Evolutionary conservation across 1,284 basidiomycete genomes (phyloP).

Genomic region (Moesziomyces aphidis): DNA sequence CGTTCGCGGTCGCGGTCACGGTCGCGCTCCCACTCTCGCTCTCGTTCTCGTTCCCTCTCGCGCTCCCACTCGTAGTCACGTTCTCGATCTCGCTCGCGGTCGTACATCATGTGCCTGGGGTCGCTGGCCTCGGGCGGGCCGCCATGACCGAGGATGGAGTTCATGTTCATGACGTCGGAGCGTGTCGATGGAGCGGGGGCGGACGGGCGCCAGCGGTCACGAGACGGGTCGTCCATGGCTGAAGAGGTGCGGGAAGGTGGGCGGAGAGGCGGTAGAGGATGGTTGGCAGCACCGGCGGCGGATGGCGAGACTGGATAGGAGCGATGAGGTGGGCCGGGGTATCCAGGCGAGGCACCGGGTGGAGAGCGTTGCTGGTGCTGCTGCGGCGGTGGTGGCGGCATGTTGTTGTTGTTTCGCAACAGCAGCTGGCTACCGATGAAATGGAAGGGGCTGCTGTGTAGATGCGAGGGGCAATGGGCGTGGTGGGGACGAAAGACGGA

Average conservation of each 20-base stretch:
- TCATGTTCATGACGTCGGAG: conserved; percentile 58
- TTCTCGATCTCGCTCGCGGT: conserved; percentile 30
- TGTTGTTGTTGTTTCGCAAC: conserved; percentile 1
- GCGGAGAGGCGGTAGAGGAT: conserved; percentile 34
- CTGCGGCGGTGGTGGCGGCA: conserved; percentile 23
- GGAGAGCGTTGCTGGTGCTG: conserved; percentile 27
- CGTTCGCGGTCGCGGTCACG: conserved; percentile 32
- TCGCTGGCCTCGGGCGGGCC: conserved; percentile 17
- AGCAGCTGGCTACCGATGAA: neutral
- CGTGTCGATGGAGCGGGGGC: conserved; percentile 22
- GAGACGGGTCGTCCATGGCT: conserved; percentile 28
- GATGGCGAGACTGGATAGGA: conserved; percentile 31
- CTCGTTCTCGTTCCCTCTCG: conserved; percentile 25
- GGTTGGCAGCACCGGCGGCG: conserved; percentile 5
- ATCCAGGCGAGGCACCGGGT: conserved; percentile 25
- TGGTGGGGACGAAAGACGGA: neutral
- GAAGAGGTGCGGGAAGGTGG: conserved; percentile 33
- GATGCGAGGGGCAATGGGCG: neutral
- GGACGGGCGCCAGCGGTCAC: conserved; percentile 35
- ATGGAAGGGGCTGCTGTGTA: neutral
- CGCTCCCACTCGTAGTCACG: conserved; percentile 11
- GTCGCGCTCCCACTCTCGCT: conserved; percentile 33
- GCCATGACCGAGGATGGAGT: conserved; percentile 51
- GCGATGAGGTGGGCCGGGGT: conserved; percentile 18
- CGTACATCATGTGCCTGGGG: conserved; percentile 31